Base-by-base conservation (phyloP, 345 rosid species). In the Hirschfeldia incana region DNA sequence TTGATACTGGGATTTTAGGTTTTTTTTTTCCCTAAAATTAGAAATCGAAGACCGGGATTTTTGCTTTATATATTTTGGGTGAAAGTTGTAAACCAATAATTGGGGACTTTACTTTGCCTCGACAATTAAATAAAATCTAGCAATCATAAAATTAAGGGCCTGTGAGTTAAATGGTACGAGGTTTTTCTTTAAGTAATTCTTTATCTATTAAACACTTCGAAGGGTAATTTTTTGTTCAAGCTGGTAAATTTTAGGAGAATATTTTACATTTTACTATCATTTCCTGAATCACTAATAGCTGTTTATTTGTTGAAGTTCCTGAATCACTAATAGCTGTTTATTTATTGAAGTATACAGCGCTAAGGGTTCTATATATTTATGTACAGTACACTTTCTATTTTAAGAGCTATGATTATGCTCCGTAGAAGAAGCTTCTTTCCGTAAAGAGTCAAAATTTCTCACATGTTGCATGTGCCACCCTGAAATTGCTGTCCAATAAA, bases 391-490 rank as follows among this genome's bases (percentile, higher is more conserved):
- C 30, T 68, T 74, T 61, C 82, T 68, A 61, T 73, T 73, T 74
- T 67, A 79, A 79, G 74, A 49, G 58, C 55, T 29, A 64, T 68
- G 44, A 67, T 68, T 79, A 61, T 73, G 58, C 28, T 46, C 17
- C 34, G n/a, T 29, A 16, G 46, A 46, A 28, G 49, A 61, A 73
- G 46, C 58, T 70, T 49, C 58, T 73, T 79, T 73, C 82, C 59
- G 62, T 73, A 73, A 73, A 79, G 78, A 73, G 78, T 79, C 70
- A 68, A 79, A 51, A 49, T 33, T 42, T 79, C 16, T 13, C 82
- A 79, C 82, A 79, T 79, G 82, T 49, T 61, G 75, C 82, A 79
- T 79, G 82, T 79, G 82, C 78, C 0, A 1, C 70, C 82, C 82
- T 79, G 82, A 79, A 67, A 68, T 73, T 79, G 78, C 82, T 79